phyloP scores from a whole-genome alignment of 2,329 filamentous ascomycete species.

The Aschersonia sp. region DNA sequence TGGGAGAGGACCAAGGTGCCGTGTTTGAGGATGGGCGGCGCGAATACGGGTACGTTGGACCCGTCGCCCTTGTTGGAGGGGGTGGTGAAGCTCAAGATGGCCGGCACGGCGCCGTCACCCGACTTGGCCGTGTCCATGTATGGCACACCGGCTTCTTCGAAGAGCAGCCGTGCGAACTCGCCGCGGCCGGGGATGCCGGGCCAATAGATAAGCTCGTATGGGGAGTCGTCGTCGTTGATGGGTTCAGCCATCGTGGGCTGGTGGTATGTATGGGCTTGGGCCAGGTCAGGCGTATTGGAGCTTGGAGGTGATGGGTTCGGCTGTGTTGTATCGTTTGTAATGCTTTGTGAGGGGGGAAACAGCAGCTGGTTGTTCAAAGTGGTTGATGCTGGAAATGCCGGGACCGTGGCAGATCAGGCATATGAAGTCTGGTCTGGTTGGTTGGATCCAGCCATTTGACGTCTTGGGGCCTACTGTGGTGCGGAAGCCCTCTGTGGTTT shows the following conservation, averaged over 20 bases:
- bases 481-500: too few species aligned
- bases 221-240: constrained; percentile 24
- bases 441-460: too few species aligned
- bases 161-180: constrained; percentile 56
- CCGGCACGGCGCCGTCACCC: constrained; percentile 30
- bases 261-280: background rate
- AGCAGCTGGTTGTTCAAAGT: too few species aligned
- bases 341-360: too few species aligned
- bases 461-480: too few species aligned
- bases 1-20: constrained; percentile 51
- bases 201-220: constrained; percentile 60
- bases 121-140: constrained; percentile 43
- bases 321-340: too few species aligned
- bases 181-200: constrained; percentile 58
- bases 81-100: constrained; percentile 33
- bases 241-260: constrained; percentile 9
- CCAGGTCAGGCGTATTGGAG: too few species aligned
- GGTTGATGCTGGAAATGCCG: too few species aligned
- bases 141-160: constrained; percentile 51
- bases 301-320: too few species aligned
- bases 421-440: too few species aligned
- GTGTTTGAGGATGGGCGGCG: constrained; percentile 52
- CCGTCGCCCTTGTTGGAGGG: constrained; percentile 30
- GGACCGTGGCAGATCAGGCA: too few species aligned
- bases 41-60: constrained; percentile 49